A percentile compares a stretch with the other conserved stretches of the same genome.
Conservation (phyloP, 345 rosid species). For the Lepidium didymum region DNA sequence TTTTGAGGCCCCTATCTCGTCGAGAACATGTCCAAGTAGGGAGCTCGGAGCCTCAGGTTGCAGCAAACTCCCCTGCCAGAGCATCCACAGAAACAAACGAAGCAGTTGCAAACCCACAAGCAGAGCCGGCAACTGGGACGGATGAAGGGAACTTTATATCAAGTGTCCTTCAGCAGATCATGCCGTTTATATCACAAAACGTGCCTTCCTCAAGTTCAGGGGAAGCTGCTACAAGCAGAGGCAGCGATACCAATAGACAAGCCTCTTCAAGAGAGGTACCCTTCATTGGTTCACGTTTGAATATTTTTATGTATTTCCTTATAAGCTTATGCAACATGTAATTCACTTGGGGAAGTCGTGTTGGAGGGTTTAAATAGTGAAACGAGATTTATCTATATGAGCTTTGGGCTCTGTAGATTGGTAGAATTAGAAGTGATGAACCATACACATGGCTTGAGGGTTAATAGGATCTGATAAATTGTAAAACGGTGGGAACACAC, state of each 20-base stretch:
- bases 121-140: slow-evolving; percentile 17
- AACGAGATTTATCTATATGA: background rate
- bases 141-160: slow-evolving; percentile 45
- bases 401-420: background rate
- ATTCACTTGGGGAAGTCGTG: background rate
- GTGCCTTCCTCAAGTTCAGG: slow-evolving; percentile 14
- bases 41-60: slow-evolving; percentile 20
- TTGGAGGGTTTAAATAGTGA: background rate
- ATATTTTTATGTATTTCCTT: background rate
- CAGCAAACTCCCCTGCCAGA: slow-evolving; percentile 18
- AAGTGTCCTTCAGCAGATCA: slow-evolving; percentile 43
- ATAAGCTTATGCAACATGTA: background rate
- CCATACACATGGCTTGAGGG: background rate
- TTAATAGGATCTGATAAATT: background rate
- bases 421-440: background rate
- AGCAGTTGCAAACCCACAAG: slow-evolving; percentile 22
- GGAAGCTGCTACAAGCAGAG: slow-evolving; percentile 18
- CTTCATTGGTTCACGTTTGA: background rate
- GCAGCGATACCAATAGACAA: slow-evolving; percentile 12
- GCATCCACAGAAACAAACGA: slow-evolving; percentile 21
- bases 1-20: slow-evolving; percentile 36
- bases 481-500: background rate
- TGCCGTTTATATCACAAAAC: slow-evolving; percentile 42
- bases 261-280: slow-evolving; percentile 30
- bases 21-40: slow-evolving; percentile 32